Evolutionary conservation across 1,139 yeast species (phyloP), one percentile per base, ranked within the genome.

Genomic region (Kodamaea sp.): DNA sequence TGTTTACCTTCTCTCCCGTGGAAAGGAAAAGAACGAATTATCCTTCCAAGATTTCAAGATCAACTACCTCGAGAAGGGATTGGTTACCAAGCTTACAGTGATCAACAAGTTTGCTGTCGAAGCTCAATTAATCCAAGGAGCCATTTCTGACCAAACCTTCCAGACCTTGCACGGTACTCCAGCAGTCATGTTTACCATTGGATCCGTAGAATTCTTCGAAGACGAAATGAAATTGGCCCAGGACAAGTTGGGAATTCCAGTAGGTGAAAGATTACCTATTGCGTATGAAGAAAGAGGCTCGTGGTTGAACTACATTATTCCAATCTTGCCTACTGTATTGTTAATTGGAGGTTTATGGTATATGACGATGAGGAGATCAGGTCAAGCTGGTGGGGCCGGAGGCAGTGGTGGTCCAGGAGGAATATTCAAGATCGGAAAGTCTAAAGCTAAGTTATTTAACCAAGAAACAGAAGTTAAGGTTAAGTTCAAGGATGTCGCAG

Each of bases 1-100:
- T 5, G 19, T 47, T 11, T 42, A 51, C 19, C 31, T 52, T 18
- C 36, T 53, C 14, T 46, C 47, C 20, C 39, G 34, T 5, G 39
- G 43, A 20, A 51, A 50, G 19, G 55, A 62, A 9, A 32, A 32
- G 22, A 57, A 68, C 39, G 75, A 76, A 44, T 69, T 92, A 44
- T 84, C 97, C 2, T 88, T 87, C 75, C 97, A 90, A 61, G 96
- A 88, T 57, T 92, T 92, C 70, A 85, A 86, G 54, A 75, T 82
- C 15, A 80, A 83, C 41, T 88, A 84, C 53, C 70, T 92, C 28
- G 94, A 86, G 46, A 83, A 81, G 49, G 97, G 97, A 4, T 68
- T 84, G 29, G 97, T 92, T 19, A 78, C 81, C 39, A 78, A 76
- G 43, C 70, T 92, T 29, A 73, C 73, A 14, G 97, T 92, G 24